Base-by-base conservation (phyloP, 2,329 filamentous ascomycete species). In the Xenoacremonium recifei region DNA sequence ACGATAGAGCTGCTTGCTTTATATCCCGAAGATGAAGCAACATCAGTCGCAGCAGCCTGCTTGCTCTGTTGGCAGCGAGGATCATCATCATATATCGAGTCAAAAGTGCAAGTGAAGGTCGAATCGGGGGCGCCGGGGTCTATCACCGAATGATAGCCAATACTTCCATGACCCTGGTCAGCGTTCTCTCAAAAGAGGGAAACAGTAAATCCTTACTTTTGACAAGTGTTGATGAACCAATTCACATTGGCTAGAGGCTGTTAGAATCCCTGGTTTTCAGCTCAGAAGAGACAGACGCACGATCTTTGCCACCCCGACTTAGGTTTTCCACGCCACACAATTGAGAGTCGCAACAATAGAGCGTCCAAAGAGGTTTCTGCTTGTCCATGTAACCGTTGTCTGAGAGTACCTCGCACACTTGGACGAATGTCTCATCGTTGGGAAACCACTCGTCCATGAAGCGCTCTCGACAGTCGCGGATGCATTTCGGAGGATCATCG, bases 311-410 rank as follows among this genome's bases (percentile, higher is more conserved):
- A 36, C 43, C 37, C 20, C 48, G 44, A 11, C 45, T 47, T 20
- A 63, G 48, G 37, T 63, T 59, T 39, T 65, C 60, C 33, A 79
- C 72, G 20, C 75, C 76, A 52, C 76, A 80, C 36, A 65, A 65
- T 37, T 64, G 67, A 36, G 68, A 65, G 53, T 78, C 73, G 56
- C 76, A 78, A 57, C 73, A 74, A 54, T 79, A 79, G 17, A 79
- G 60, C 30, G 61, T 54, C 64, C 67, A 70, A 10, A 79, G 63
- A n/a, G 46, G 44, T 6, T 54, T 37, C 31, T 62, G 53, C 19
- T 54, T 53, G 37, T 56, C 53, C 21, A 58, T 48, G 17, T 45
- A 40, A 6, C 44, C 39, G 16, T 37, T 53, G 54, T 59, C 45
- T 49, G 59, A 49, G 4, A 69, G 57, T 5, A 45, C 47, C 45